Percentiles rank a stretch among this genome's conserved stretches.
Evolutionary conservation across 768 basidiomycete species (phyloP).

Genomic region (Mrakia hoshinonis): DNA sequence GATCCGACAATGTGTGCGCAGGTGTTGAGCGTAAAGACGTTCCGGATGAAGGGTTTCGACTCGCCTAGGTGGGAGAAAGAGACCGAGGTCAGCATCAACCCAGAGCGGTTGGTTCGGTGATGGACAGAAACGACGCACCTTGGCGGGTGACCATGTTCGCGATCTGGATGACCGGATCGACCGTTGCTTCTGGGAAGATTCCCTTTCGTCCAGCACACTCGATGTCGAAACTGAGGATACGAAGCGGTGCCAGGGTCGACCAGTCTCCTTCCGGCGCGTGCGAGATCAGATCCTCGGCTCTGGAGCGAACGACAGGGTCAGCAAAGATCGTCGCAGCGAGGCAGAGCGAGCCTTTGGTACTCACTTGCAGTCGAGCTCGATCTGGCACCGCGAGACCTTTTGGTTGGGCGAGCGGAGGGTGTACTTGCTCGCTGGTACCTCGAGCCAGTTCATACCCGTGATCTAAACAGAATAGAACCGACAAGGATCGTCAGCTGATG

Average conservation of each 20-base stretch:
- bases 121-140: conserved; percentile 50
- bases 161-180: conserved; percentile 95
- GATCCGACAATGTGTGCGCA: conserved; percentile 97
- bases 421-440: conserved; percentile 77
- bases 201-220: conserved; percentile 98
- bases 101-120: too few species aligned
- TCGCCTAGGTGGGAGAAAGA: conserved; percentile 54
- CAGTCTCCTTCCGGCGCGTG: conserved; percentile 85
- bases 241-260: conserved; percentile 83
- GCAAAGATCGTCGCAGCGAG: not conserved
- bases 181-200: conserved; percentile 82
- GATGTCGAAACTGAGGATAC: conserved; percentile 96
- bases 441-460: conserved; percentile 99
- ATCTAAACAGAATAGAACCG: conserved; percentile 49
- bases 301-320: conserved; percentile 36
- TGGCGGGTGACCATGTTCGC: conserved; percentile 98
- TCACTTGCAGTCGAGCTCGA: conserved; percentile 72
- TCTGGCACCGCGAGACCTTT: conserved; percentile 74
- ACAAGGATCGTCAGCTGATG: not conserved
- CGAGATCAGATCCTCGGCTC: conserved; percentile 77
- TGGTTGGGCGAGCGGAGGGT: conserved; percentile 50
- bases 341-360: conserved; percentile 31
- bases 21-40: conserved; percentile 88
- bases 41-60: conserved; percentile 83
- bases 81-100: not conserved